Evolutionary conservation across 352 stramenopile genomes (phyloP), one percentile per base, ranked within the genome.

Genomic region (Plasmopara halstedii): DNA sequence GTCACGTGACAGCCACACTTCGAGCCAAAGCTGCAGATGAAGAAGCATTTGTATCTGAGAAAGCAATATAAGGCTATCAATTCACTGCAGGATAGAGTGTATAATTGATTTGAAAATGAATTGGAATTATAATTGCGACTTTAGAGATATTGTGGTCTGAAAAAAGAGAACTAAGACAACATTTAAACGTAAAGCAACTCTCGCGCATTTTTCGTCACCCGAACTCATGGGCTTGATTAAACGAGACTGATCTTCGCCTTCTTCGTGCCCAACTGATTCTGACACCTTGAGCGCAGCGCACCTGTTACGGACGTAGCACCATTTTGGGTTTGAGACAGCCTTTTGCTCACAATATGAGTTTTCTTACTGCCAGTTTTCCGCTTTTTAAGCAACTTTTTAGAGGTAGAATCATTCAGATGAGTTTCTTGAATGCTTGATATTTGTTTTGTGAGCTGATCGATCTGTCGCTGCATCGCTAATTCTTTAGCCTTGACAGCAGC

Each of bases 391-490:
- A 67, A 64, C 20, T 57, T 63, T 50, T 70, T 76, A 10, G 43
- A 63, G 5, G 48, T 51, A 38, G 60, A 52, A 20, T 50, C 56
- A 36, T 64, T 51, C 61, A 68, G 70, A 34, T 65, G 45, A 15
- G 70, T 42, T 34, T 73, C 57, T 8, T 73, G 44, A 33, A 62
- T 58, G 17, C 46, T 38, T 9, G 50, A 53, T n/a, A 84, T 26
- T 36, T 76, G 61, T 13, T 60, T 60, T 53, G 79, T 67, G 17
- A 85, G 52, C 35, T 79, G 53, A 17, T 67, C 61, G 35, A 87
- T 79, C 56, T 84, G 62, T 46, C 64, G 60, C 70, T 83, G 70
- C 70, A 87, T 74, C 41, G 73, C 68, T 58, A 70, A 52, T 46
- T 87, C 72, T 50, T 85, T 89, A 66, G 65, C 60, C 49, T 74